phyloP scores from a whole-genome alignment of 768 basidiomycete species.

The Lactifluus hygrophoroides region DNA sequence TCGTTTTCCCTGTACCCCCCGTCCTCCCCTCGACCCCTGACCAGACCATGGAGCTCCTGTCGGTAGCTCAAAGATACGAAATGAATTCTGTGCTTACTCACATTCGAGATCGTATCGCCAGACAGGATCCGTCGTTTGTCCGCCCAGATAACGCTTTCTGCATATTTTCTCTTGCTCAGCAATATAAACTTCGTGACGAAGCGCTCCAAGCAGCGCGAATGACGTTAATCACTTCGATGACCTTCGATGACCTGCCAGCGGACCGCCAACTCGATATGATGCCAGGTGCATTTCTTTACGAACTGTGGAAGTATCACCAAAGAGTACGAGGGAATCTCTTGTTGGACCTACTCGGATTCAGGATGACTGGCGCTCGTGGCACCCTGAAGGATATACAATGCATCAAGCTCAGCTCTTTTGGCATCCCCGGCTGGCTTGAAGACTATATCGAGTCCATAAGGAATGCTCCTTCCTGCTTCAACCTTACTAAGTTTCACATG shows the following conservation, averaged over 20 bases:
- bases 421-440: neutral
- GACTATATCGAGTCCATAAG: neutral
- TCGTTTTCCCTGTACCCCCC: neutral
- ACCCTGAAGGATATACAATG: neutral
- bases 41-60: neutral
- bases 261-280: neutral
- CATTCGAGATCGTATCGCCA: neutral
- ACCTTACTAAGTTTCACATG: conserved; percentile 1
- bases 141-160: neutral
- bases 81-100: neutral
- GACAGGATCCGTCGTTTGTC: neutral
- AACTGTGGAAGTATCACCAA: conserved; percentile 16
- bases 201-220: neutral
- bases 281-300: conserved; percentile 1
- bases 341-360: conserved; percentile 2
- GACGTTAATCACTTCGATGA: neutral
- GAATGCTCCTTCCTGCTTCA: neutral
- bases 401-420: neutral
- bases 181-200: neutral
- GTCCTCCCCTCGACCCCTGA: neutral
- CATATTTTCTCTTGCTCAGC: neutral
- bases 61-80: conserved; percentile 4
- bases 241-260: neutral
- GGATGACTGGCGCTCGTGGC: neutral
- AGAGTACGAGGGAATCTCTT: neutral